Evolutionary conservation across 352 stramenopile species (phyloP).

Genomic region (Phytophthora brassicae): DNA sequence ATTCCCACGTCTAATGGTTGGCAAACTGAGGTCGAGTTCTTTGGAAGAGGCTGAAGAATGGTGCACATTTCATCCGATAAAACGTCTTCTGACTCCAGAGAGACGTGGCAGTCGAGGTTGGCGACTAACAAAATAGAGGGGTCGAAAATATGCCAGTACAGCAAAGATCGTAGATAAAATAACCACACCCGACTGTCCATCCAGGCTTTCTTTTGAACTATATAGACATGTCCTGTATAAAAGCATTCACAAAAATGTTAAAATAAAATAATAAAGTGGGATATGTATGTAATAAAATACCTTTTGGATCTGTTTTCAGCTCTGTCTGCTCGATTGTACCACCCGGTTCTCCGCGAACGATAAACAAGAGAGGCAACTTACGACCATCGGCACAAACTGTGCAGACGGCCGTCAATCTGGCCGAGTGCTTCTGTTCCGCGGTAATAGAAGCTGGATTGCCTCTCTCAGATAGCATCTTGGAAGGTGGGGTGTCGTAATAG

Average conservation of each 20-base stretch:
- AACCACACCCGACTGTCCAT: slow-evolving; percentile 14
- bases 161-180: slow-evolving; percentile 17
- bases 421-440: slow-evolving; percentile 18
- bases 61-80: neutral
- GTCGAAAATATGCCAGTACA: slow-evolving; percentile 4
- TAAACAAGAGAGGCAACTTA: slow-evolving; percentile 13
- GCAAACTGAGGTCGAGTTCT: slow-evolving; percentile 14
- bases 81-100: neutral
- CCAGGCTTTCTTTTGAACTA: slow-evolving; percentile 17
- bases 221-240: slow-evolving; percentile 12
- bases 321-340: slow-evolving; percentile 14
- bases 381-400: slow-evolving; percentile 6
- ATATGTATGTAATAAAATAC: no score
- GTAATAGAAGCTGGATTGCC: slow-evolving; percentile 8
- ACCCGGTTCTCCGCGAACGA: slow-evolving; percentile 3
- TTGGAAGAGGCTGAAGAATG: slow-evolving; percentile 4
- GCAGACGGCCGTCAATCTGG: slow-evolving; percentile 9
- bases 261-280: no score
- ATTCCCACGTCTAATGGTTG: slow-evolving; percentile 28
- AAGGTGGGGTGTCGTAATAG: slow-evolving; percentile 6
- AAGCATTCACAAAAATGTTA: neutral
- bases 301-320: slow-evolving; percentile 6
- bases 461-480: slow-evolving; percentile 4
- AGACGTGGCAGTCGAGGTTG: slow-evolving; percentile 18
- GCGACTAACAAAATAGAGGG: slow-evolving; percentile 11